Conservation (phyloP, 2,329 filamentous ascomycete species). For the Venturia pyrina region DNA sequence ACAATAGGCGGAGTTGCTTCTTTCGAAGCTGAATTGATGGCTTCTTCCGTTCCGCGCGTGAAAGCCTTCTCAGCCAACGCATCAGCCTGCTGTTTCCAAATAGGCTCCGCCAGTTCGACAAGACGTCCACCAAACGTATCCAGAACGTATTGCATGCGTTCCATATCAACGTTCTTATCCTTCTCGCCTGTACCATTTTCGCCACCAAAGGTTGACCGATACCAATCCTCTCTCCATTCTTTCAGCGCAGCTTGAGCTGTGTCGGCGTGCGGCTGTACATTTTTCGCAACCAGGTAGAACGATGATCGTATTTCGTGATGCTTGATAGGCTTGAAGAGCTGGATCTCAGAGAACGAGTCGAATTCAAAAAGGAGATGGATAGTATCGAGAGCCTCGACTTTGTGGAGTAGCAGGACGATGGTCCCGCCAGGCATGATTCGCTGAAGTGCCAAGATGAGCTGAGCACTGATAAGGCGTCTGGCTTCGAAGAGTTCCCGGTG, state of each 20-base stretch:
- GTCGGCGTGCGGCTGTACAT: conserved; percentile 11
- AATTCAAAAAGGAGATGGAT: conserved; percentile 14
- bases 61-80: conserved; percentile 1
- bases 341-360: conserved; percentile 14
- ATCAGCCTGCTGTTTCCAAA: conserved; percentile 16
- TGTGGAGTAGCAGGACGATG: conserved; percentile 43
- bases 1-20: too few relatives aligned
- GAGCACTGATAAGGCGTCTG: conserved; percentile 18
- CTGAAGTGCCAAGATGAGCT: conserved; percentile 38
- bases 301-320: conserved; percentile 17
- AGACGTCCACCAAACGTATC: conserved; percentile 16
- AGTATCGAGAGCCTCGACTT: conserved; percentile 26
- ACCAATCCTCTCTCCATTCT: background rate
- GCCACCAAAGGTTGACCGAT: background rate
- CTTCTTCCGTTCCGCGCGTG: background rate
- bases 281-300: conserved; percentile 18
- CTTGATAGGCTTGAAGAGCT: conserved; percentile 17
- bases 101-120: conserved; percentile 14
- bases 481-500: conserved; percentile 29
- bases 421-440: conserved; percentile 38
- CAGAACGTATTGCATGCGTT: conserved; percentile 4
- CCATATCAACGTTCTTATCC: background rate
- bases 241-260: background rate
- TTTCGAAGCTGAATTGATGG: too few relatives aligned
- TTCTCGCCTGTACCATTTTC: background rate